phyloP scores from a whole-genome alignment of 2,329 filamentous ascomycete genomes.

The Colletotrichum echinochloae region DNA sequence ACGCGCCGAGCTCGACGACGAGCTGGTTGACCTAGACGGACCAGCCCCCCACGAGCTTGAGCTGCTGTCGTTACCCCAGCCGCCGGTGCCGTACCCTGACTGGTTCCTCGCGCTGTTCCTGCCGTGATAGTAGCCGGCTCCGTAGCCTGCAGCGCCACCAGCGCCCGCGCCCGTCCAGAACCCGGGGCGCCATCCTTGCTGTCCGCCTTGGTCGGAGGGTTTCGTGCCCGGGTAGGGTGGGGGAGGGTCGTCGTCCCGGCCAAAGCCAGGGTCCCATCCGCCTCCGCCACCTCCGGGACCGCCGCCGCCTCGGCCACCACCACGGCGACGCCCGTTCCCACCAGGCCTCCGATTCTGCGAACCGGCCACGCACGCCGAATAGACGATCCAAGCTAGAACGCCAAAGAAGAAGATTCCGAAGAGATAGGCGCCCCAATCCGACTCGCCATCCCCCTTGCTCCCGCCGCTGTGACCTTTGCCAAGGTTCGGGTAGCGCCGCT shows the following conservation, averaged over 20 bases:
- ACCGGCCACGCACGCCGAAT: slow-evolving; percentile 59
- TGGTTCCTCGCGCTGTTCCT: slow-evolving; percentile 45
- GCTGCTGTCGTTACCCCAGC: slow-evolving; percentile 49
- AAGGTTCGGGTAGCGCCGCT: slow-evolving; percentile 74
- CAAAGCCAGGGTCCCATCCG: slow-evolving; percentile 53
- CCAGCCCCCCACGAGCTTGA: slow-evolving; percentile 47
- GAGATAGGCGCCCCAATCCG: slow-evolving; percentile 55
- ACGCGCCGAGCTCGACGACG: slow-evolving; percentile 58
- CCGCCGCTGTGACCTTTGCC: slow-evolving; percentile 54
- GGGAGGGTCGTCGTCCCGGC: slow-evolving; percentile 60
- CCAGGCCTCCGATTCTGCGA: slow-evolving; percentile 38
- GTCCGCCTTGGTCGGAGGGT: slow-evolving; percentile 44
- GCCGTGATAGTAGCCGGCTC: slow-evolving; percentile 61
- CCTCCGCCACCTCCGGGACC: slow-evolving; percentile 57
- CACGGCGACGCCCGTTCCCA: slow-evolving; percentile 54
- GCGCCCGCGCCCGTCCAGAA: slow-evolving; percentile 79
- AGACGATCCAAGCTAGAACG: slow-evolving; percentile 72
- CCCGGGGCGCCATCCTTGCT: slow-evolving; percentile 74
- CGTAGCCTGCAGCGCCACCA: slow-evolving; percentile 77
- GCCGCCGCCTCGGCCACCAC: slow-evolving; percentile 57
- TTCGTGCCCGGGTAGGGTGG: slow-evolving; percentile 65
- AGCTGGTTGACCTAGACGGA: slow-evolving; percentile 53
- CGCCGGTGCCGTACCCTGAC: slow-evolving; percentile 44
- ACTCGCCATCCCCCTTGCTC: slow-evolving; percentile 46
- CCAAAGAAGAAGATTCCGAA: slow-evolving; percentile 74